phyloP scores from a whole-genome alignment of 2,329 filamentous ascomycete species.

The Fusarium begoniae region DNA sequence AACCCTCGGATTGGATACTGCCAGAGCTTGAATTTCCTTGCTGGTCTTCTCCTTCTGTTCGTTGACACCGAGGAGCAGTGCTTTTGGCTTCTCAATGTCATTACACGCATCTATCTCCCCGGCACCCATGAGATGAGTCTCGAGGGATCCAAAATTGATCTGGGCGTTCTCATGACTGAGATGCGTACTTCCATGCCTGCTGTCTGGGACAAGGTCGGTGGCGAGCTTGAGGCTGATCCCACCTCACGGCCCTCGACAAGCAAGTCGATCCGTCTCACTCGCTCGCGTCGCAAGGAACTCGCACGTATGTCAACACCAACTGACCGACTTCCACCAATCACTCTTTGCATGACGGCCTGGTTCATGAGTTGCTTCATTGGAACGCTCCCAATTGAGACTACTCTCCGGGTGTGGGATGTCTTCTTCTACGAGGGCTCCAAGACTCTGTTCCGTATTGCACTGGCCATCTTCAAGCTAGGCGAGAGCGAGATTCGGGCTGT shows the following conservation, averaged over 20 bases:
- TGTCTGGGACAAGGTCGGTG: conserved; percentile 89
- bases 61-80: conserved; percentile 87
- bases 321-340: conserved; percentile 82
- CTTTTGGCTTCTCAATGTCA: conserved; percentile 93
- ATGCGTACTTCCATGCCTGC: conserved; percentile 83
- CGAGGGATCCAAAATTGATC: conserved; percentile 91
- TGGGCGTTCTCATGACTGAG: conserved; percentile 90
- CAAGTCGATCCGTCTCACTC: conserved; percentile 49
- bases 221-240: conserved; percentile 70
- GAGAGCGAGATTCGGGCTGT: conserved; percentile 83
- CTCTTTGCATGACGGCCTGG: conserved; percentile 93
- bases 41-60: conserved; percentile 88
- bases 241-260: conserved; percentile 49
- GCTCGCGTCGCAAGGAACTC: conserved; percentile 52
- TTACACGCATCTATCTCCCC: conserved; percentile 87
- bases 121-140: conserved; percentile 91
- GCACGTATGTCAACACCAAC: conserved; percentile 50
- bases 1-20: conserved; percentile 95
- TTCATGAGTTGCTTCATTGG: conserved; percentile 98
- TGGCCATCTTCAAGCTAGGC: conserved; percentile 90
- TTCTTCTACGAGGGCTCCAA: conserved; percentile 97
- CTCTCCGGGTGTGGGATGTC: conserved; percentile 91
- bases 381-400: conserved; percentile 89
- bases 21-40: conserved; percentile 94
- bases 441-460: conserved; percentile 89